Evolutionary conservation across 2,329 filamentous ascomycete species (phyloP).

Genomic region (Didymella arachidicola): DNA sequence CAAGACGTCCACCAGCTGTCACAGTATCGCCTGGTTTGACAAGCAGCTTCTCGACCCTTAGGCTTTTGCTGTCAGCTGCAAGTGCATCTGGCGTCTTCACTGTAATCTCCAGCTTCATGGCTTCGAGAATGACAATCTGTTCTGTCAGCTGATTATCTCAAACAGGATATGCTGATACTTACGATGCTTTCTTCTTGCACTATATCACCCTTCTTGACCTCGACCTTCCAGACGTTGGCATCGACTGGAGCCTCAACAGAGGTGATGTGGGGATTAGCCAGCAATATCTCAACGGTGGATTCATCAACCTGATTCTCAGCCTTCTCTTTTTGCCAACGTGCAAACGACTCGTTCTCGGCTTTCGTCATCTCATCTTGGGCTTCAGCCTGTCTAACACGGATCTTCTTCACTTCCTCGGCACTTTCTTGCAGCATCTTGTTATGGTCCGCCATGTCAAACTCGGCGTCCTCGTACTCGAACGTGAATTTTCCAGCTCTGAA

Average conservation of each 20-base stretch:
- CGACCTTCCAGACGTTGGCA: constrained; percentile 57
- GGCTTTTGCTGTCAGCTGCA: constrained; percentile 18
- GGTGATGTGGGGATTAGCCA: constrained; percentile 54
- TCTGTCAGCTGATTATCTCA: constrained; percentile 8
- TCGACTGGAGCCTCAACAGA: constrained; percentile 55
- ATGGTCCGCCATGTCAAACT: constrained; percentile 65
- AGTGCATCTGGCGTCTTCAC: constrained; percentile 49
- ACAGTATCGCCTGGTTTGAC: constrained; percentile 54
- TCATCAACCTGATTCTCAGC: constrained; percentile 55
- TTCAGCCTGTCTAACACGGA: constrained; percentile 56
- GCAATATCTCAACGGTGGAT: constrained; percentile 58
- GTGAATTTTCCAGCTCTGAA: constrained; percentile 62
- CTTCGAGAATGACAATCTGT: constrained; percentile 54
- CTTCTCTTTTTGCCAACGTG: constrained; percentile 55
- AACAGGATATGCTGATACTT: constrained; percentile 6
- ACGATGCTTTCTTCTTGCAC: constrained; percentile 46
- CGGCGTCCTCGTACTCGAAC: constrained; percentile 59
- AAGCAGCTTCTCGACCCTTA: constrained; percentile 53
- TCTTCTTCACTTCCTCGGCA: constrained; percentile 56
- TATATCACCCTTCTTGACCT: constrained; percentile 49
- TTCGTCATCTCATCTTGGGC: constrained; percentile 60
- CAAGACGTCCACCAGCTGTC: constrained; percentile 47
- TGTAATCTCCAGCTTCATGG: constrained; percentile 59
- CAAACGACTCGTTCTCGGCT: constrained; percentile 56
- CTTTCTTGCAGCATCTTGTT: constrained; percentile 59